Base-by-base conservation (phyloP, 2,329 filamentous ascomycete genomes). In the Mycosphaerella sp. region DNA sequence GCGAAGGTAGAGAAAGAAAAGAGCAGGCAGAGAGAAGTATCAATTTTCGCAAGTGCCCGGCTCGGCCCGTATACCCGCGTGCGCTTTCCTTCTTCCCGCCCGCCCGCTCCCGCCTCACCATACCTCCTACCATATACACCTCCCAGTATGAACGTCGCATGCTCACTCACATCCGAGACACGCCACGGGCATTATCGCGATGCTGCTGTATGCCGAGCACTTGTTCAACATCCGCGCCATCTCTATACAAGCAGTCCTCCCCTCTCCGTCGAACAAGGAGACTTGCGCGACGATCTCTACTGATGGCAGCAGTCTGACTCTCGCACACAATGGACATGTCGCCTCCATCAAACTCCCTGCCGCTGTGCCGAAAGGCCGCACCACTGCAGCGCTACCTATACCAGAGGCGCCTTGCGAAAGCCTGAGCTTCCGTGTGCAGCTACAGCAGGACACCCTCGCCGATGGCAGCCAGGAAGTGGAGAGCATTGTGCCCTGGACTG, bases 181-280 rank as follows among this genome's bases (percentile, higher is more conserved):
- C 36, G 40, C 9, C 40, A 42, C 14, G 12, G 8, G 9, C 41
- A 58, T 11, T 21, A 63, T 61, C 55, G 57, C 59, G 12, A 67
- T 76, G 5, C 68, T 72, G 41, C 70, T 84, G 11, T 83, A 84
- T 59, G 79, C 80, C 23, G 82, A 85, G 66, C 74, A 82, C 12
- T 70, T 84, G 38, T 74, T 80, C 36, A 78, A 84, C 58, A 82
- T 84, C 57, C 77, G 79, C 41, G 80, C 82, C 56, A 71, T 83
- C 41, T 80, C 79, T 2, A 71, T 84, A 12, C 78, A 81, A 59
- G 76, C 78, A 1, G 78, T 76, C 2, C 67, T 82, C 5, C 69
- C 70, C 23, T 74, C 74, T 1, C 64, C 69, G 7, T 72, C 72
- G 54, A 73, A 71, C 51, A 62, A 69, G 32, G 66, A 70, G 31